Evolutionary conservation across 768 basidiomycete genomes (phyloP), one percentile per base, ranked within the genome.

Genomic region (Ephemerocybe angulata): DNA sequence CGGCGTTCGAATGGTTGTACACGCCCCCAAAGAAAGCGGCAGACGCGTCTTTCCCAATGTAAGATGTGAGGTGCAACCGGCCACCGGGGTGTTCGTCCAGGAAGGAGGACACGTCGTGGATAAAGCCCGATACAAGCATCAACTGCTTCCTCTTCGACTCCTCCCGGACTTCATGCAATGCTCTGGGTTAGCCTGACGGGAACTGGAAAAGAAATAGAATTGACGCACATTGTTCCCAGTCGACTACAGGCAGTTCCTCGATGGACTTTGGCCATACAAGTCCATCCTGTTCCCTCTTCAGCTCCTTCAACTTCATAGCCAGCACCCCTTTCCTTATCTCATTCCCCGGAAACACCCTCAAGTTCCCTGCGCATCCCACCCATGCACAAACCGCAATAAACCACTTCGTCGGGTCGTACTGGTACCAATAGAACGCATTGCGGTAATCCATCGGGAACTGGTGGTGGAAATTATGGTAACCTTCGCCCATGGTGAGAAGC

Each of bases 381-480:
- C 66, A 57, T 21, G 76, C 77, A 61, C 84, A 86, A 37, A 74
- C 59, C 19, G 77, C 83, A 64, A 97, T 97, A 75, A 97, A 94
- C 94, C 93, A 95, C 72, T 96, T 94, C 3, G 93, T 94, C 3
- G 92, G 92, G 66, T 94, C 91, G 64, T 93, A 93, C 68, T 94
- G 92, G 63, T 87, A 88, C 87, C 86, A 89, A 19, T 76, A 68
- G 60, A 81, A 83, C 4, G 90, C 90, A 64, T 92, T 92, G 43
- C 90, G 76, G 71, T 84, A 88, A 65, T 90, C 88, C 87, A 87
- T 89, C 8, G 90, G 91, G 72, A 92, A 93, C 60, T 93, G 89
- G 65, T 92, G 90, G 68, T 92, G 89, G 69, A 91, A 91, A 66
- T 93, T 92, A 76, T 93, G 90, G 70, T 92, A 92, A 4, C 90